Evolutionary conservation across 352 stramenopile genomes (phyloP).

Genomic region (Pythium rishiriense): DNA sequence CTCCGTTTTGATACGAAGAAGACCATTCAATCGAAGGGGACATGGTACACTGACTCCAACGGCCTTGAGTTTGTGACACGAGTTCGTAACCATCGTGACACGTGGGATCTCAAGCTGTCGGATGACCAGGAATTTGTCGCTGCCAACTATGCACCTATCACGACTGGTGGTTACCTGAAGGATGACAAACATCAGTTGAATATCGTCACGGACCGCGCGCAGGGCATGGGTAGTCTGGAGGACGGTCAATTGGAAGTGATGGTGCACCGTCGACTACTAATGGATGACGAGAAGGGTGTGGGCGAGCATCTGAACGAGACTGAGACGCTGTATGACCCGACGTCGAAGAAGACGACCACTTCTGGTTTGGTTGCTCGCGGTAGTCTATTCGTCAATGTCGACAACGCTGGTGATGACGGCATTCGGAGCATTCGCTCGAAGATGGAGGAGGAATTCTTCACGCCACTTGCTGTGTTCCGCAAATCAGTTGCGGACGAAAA

Average conservation of each 20-base stretch:
- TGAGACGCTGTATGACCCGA: conserved; percentile 77
- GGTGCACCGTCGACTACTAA: conserved; percentile 93
- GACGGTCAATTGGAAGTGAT: conserved; percentile 97
- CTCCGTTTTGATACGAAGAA: conserved; percentile 80
- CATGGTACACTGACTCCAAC: conserved; percentile 95
- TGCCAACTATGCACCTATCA: conserved; percentile 98
- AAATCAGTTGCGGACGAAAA: conserved; percentile 36
- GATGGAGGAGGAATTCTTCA: conserved; percentile 74
- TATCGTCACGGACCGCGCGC: conserved; percentile 91
- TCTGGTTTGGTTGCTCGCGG: conserved; percentile 70
- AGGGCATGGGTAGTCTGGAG: conserved; percentile 90
- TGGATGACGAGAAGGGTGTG: conserved; percentile 94
- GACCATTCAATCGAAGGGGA: conserved; percentile 49
- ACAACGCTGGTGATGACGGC: conserved; percentile 43
- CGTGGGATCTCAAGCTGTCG: conserved; percentile 86
- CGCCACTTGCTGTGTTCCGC: conserved; percentile 55
- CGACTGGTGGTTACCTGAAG: conserved; percentile 92
- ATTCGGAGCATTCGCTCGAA: conserved; percentile 57
- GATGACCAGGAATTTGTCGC: conserved; percentile 93
- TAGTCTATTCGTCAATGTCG: conserved; percentile 71
- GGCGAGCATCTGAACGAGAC: conserved; percentile 92
- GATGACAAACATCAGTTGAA: conserved; percentile 82
- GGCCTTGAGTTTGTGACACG: conserved; percentile 93
- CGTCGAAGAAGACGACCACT: conserved; percentile 52
- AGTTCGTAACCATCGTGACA: conserved; percentile 85